phyloP scores from a whole-genome alignment of 441 rosid genomes.

The Bocquillonia castaneifolia region DNA sequence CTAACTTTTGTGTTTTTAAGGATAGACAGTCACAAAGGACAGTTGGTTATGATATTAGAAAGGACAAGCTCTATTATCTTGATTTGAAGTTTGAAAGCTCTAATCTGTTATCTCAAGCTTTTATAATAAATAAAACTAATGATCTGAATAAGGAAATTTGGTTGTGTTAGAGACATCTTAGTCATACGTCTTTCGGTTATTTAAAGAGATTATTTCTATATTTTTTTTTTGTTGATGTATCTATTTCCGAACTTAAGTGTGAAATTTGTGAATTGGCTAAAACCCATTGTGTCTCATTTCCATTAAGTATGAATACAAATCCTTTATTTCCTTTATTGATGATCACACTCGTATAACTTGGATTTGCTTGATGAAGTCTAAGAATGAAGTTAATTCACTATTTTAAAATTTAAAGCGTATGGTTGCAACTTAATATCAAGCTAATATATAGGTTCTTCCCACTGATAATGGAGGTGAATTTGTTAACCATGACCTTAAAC shows the following conservation, averaged over 20 bases:
- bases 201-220: neutral
- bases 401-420: conserved; percentile 2
- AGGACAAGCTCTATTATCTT: conserved; percentile 10
- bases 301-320: neutral
- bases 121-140: too few relatives aligned
- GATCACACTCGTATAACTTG: conserved; percentile 5
- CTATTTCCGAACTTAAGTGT: neutral
- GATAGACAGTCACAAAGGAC: neutral
- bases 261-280: conserved; percentile 12
- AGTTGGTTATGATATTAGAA: conserved; percentile 12
- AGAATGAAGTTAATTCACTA: neutral
- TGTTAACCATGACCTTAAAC: neutral
- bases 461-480: conserved; percentile 5
- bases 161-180: neutral
- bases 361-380: conserved; percentile 6
- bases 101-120: neutral
- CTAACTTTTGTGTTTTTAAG: neutral
- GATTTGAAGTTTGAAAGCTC: neutral
- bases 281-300: neutral
- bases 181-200: neutral
- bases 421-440: neutral
- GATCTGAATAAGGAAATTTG: neutral
- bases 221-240: neutral
- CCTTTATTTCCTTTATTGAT: neutral
- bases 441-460: neutral